phyloP scores from a whole-genome alignment of 306 rosid genomes.

The Quercus gilva region DNA sequence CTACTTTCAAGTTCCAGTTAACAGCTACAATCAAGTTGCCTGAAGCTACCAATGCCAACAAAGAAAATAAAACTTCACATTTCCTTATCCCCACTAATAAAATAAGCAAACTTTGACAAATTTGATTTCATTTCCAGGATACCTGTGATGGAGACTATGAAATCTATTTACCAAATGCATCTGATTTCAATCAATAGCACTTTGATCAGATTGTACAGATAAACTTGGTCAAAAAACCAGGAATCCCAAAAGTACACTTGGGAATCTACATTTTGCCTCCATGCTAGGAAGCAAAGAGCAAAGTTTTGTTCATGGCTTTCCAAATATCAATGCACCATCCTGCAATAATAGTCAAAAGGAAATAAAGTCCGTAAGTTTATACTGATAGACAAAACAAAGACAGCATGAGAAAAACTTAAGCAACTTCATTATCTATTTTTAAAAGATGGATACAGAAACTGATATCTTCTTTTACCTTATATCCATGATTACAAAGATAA shows the following conservation, averaged over 20 bases:
- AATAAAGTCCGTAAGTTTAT: slow-evolving; percentile 17
- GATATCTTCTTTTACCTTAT: background rate
- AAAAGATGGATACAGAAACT: background rate
- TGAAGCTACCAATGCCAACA: background rate
- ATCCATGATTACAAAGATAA: background rate
- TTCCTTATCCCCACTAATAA: slow-evolving; percentile 8
- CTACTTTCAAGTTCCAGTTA: slow-evolving; percentile 14
- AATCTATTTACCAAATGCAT: background rate
- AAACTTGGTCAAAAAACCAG: slow-evolving; percentile 7
- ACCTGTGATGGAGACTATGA: background rate
- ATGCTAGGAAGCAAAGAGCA: slow-evolving; percentile 3
- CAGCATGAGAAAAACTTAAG: background rate
- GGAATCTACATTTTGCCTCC: background rate
- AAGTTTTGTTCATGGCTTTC: background rate
- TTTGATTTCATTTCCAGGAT: slow-evolving; percentile 11
- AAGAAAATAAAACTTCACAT: slow-evolving; percentile 3
- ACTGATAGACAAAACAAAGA: slow-evolving; percentile 1
- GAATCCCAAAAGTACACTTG: background rate
- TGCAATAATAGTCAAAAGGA: slow-evolving; percentile 17
- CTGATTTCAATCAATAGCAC: background rate
- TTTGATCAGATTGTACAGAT: background rate
- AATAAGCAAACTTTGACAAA: slow-evolving; percentile 13
- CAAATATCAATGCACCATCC: slow-evolving; percentile 21
- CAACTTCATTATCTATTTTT: slow-evolving; percentile 8
- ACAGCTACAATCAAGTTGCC: slow-evolving; percentile 14